Base-by-base conservation (phyloP, 1,139 yeast genomes). In the Pneumocystis sp. region DNA sequence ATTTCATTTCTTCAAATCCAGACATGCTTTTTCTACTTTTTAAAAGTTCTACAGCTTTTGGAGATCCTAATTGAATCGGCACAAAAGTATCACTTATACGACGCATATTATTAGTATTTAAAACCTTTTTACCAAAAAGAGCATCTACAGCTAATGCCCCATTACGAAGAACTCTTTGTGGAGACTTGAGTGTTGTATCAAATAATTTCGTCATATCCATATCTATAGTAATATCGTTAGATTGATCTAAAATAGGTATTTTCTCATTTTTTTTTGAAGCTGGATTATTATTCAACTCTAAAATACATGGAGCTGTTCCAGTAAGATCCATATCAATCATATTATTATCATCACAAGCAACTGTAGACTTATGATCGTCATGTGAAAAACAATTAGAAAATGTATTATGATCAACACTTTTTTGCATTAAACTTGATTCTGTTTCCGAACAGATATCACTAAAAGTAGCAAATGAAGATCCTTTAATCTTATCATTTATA, bases 191-290 rank as follows among this genome's bases (percentile, higher is more conserved):
- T 12, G 42, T 68, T 34, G 63, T 44, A 1, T 71, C 71, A n/a
- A 70, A 39, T 19, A 69, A 66, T 10, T 66, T 64, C 5, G 72
- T 71, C 45, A 70, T 66, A 44, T 70, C 73, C 72, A 71, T 72
- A 29, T 70, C 66, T 29, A 63, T 60, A 12, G 68, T 56, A 57
- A 59, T 35, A 66, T 65, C 29, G 31, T 39, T 50, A 64, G 61
- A 21, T 25, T 50, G 57, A 25, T 50, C n/a, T 12, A 25, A 50
- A 50, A 25, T 29, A 25, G 1, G 12, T 44, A 6, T 12, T 50
- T 50, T 7, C 21, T 45, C 31, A 10, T 3, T 4, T 25, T 25
- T 50, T 50, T 50, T 50, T 25, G 17, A 50, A 25, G 34, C 15
- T 25, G 12, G 25, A 25, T 50, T 50, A 45, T 45, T 5, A 10